Evolutionary conservation across 331 rosid genomes (phyloP).

Genomic region (Pyracantha coccinea): DNA sequence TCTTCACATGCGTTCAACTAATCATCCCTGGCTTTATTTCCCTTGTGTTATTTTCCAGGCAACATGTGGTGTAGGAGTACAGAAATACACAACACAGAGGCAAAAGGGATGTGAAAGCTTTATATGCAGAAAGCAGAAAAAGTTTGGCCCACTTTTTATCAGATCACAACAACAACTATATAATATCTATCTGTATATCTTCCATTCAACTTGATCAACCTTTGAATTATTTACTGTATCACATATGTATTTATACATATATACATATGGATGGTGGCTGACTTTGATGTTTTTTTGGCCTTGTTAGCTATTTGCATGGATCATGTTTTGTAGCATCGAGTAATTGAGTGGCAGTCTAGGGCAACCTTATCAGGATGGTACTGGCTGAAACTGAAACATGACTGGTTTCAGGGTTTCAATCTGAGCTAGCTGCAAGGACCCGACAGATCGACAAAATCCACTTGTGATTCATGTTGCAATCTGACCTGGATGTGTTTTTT

Average conservation of each 20-base stretch:
- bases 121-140: not conserved
- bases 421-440: not conserved
- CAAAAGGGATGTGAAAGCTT: not conserved
- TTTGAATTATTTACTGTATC: not conserved
- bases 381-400: not conserved
- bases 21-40: not conserved
- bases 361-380: not conserved
- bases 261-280: not conserved
- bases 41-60: not conserved
- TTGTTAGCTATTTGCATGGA: not conserved
- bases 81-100: not conserved
- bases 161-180: not conserved
- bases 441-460: not conserved
- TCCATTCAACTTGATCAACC: not conserved
- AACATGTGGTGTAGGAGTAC: conserved; percentile 2
- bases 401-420: not conserved
- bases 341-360: not conserved
- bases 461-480: too few relatives aligned
- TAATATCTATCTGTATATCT: not conserved
- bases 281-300: not conserved
- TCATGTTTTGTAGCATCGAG: not conserved
- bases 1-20: not conserved
- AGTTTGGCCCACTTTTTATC: not conserved
- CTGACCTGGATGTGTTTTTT: not conserved
- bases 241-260: too few relatives aligned